Conservation (phyloP, 2,329 filamentous ascomycete species). For the Knufia fluminis region DNA sequence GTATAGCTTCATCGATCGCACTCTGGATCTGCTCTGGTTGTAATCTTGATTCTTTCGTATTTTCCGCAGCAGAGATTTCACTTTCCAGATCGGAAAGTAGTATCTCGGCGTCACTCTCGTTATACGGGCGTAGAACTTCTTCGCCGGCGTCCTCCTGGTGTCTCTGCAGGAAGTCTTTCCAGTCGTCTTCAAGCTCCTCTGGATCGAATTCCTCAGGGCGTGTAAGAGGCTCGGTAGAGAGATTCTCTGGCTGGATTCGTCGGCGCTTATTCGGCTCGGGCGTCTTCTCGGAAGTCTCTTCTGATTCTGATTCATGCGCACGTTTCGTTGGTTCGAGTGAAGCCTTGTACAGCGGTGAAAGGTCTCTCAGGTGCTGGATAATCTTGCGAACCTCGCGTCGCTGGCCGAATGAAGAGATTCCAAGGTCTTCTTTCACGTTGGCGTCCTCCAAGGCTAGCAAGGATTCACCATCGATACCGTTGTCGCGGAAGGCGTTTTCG, state of each 20-base stretch:
- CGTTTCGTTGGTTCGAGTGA: neutral
- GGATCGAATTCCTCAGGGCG: constrained; percentile 5
- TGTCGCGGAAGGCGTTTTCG: constrained; percentile 47
- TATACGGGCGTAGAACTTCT: constrained; percentile 39
- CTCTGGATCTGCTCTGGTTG: constrained; percentile 40
- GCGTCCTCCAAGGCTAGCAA: constrained; percentile 47
- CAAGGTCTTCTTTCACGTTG: constrained; percentile 46
- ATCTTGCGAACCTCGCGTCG: constrained; percentile 49
- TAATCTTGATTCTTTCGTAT: constrained; percentile 27
- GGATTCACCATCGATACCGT: constrained; percentile 57
- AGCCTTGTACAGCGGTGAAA: neutral
- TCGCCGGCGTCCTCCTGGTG: constrained; percentile 33
- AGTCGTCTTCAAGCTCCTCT: neutral
- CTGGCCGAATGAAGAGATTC: constrained; percentile 49
- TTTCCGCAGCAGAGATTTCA: constrained; percentile 19
- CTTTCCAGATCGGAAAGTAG: constrained; percentile 39
- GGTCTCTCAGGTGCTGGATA: constrained; percentile 43
- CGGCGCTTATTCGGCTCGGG: constrained; percentile 13
- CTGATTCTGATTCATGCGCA: neutral
- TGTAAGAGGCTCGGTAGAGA: constrained; percentile 5
- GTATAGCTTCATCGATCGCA: constrained; percentile 47
- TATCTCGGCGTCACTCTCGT: constrained; percentile 46
- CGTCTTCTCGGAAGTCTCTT: neutral
- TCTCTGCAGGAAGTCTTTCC: constrained; percentile 33
- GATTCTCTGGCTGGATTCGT: constrained; percentile 14